phyloP scores from a whole-genome alignment of 228 moss, liverwort and hornwort species.

The Sphagnum magellanicum region DNA sequence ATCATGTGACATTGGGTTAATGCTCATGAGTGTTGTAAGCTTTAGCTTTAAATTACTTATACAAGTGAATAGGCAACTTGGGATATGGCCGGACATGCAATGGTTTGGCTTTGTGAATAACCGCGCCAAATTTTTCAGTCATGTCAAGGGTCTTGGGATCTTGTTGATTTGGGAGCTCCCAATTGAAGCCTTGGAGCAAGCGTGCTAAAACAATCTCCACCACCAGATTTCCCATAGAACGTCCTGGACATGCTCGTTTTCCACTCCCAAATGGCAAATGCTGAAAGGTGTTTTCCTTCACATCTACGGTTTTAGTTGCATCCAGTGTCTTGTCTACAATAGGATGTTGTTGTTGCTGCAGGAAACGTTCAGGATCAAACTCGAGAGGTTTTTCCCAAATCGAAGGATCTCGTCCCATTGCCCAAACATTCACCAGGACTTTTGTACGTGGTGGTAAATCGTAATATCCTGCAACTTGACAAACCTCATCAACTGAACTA shows the following conservation, averaged over 20 bases:
- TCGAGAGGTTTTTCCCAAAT: constrained; percentile 1
- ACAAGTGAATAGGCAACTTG: no score
- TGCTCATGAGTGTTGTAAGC: no score
- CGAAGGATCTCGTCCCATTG: constrained; percentile 5
- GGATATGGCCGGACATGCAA: no score
- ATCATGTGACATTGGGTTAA: no score
- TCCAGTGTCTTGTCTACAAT: background rate
- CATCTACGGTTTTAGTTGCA: constrained; percentile 6
- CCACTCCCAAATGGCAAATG: constrained; percentile 29
- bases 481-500: constrained; percentile 21
- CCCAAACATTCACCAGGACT: constrained; percentile 27
- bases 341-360: background rate
- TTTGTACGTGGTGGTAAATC: constrained; percentile 27
- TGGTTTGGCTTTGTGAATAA: no score
- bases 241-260: constrained; percentile 32
- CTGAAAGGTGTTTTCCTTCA: constrained; percentile 17
- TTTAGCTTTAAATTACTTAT: no score
- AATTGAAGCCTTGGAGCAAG: constrained; percentile 33
- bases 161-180: constrained; percentile 16
- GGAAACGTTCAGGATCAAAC: constrained; percentile 34
- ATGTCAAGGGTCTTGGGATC: constrained; percentile 15
- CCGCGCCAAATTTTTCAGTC: background rate
- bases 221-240: constrained; percentile 25
- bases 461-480: constrained; percentile 11
- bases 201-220: constrained; percentile 21